Base-by-base conservation (phyloP, 768 basidiomycete genomes). In the Psilocybe cyanescens region DNA sequence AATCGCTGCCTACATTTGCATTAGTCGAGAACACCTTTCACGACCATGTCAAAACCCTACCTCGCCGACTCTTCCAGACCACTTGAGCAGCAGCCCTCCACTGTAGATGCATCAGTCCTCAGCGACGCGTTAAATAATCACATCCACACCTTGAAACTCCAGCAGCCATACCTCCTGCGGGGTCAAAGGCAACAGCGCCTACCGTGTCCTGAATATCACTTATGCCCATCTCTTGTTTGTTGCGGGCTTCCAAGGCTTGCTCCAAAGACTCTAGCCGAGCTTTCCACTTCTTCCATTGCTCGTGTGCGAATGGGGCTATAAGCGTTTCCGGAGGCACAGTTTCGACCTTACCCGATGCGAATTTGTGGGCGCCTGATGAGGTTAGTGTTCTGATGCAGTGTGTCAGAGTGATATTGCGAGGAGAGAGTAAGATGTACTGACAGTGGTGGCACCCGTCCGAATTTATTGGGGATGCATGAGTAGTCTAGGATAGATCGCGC, bases 11-110 rank as follows among this genome's bases (percentile, higher is more conserved):
- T 90, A 61, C 14, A 47, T 47, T 37, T 30, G 19, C 3, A 24
- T 39, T 9, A 52, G 12, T 4, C 16, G 6, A 19, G 17, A n/a
- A 44, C 44, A 14, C 4, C 33, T 6, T 35, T 19, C 30, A 35
- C 52, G 12, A 31, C 7, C 17, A 31, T 29, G 11, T 17, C 3
- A 39, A n/a, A 51, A 31, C 9, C 68, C 46, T 62, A 91, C 91
- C 78, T 94, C 91, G 30, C 92, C 93, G 3, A 93, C 71, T 50
- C 92, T 78, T 11, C 92, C 92, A 3, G 90, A 80, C 51, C 79
- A 72, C 70, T 94, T 94, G 57, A 94, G 79, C 55, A 94, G 76
- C n/a, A 94, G 72, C 0, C 92, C 92, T 4, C 92, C 92, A 64
- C 92, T 94, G 29, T 30, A 16, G 9, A 30, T 9, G 8, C 29